Evolutionary conservation across 2,329 filamentous ascomycete genomes (phyloP).

Genomic region (Aspergillus tanneri): DNA sequence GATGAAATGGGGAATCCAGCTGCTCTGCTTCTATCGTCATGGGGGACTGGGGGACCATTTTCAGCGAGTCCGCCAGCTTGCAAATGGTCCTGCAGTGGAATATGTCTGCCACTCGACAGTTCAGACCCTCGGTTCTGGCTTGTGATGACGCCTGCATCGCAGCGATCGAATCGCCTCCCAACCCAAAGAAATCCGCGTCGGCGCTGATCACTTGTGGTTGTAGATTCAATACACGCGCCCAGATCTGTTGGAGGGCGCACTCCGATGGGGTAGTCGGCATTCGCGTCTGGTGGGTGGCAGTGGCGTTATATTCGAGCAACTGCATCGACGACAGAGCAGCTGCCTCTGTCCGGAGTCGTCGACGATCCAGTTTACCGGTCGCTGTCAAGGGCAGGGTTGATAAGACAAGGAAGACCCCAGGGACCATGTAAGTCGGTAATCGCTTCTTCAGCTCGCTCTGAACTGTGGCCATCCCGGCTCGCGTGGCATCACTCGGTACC

Average conservation of each 20-base stretch:
- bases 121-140: not conserved
- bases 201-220: constrained; percentile 12
- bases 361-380: constrained; percentile 7
- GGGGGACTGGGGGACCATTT: too few species aligned
- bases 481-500: not conserved
- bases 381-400: not conserved
- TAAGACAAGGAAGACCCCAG: not conserved
- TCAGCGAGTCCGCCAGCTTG: too few species aligned
- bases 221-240: constrained; percentile 18
- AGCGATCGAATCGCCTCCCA: constrained; percentile 33
- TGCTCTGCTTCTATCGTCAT: too few species aligned
- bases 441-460: constrained; percentile 15
- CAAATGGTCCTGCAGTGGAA: too few species aligned
- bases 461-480: not conserved
- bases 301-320: not conserved
- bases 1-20: not conserved
- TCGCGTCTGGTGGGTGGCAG: not conserved
- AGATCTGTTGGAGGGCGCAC: constrained; percentile 8
- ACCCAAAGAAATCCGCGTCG: constrained; percentile 29
- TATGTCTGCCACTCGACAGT: too few species aligned
- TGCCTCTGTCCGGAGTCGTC: not conserved
- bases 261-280: constrained; percentile 2
- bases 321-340: not conserved
- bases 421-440: constrained; percentile 11
- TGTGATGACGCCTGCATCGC: constrained; percentile 15